Conservation (phyloP, 495 filamentous ascomycete species). For the Neurospora sp. region DNA sequence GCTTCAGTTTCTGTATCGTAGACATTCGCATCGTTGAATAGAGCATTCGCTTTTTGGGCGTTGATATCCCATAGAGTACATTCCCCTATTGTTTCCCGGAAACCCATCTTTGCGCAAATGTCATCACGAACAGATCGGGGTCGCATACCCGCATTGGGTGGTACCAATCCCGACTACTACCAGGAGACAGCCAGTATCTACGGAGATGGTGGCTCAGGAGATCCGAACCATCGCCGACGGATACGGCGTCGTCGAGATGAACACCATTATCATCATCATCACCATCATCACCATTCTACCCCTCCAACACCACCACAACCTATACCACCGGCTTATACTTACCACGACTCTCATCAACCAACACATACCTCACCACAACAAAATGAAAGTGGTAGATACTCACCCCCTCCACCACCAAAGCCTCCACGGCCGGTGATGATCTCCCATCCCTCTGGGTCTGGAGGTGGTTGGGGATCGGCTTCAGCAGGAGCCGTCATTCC, state of each 20-base stretch:
- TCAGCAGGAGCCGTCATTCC: not conserved
- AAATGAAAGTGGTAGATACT: not conserved
- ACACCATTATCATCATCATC: not conserved
- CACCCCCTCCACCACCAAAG: constrained; percentile 1
- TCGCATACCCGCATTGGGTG: constrained; percentile 4
- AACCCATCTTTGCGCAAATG: not conserved
- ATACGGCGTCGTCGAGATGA: not conserved
- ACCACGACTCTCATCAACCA: not conserved
- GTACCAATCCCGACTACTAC: constrained; percentile 10
- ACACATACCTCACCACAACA: not conserved
- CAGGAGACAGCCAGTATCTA: constrained; percentile 11
- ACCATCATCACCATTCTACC: not conserved
- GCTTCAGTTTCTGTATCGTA: not conserved
- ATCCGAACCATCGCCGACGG: not conserved
- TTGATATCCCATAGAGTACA: not conserved
- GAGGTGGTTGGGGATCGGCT: not conserved
- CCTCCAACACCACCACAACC: not conserved
- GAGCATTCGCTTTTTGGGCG: not conserved
- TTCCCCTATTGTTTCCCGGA: not conserved
- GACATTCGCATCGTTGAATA: not conserved
- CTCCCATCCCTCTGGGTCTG: not conserved
- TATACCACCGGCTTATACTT: not conserved
- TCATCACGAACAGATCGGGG: not conserved
- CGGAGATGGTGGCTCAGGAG: not conserved
- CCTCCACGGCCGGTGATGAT: constrained; percentile 3